Conservation (phyloP, 1,284 basidiomycete species). For the Tranzscheliella williamsii region DNA sequence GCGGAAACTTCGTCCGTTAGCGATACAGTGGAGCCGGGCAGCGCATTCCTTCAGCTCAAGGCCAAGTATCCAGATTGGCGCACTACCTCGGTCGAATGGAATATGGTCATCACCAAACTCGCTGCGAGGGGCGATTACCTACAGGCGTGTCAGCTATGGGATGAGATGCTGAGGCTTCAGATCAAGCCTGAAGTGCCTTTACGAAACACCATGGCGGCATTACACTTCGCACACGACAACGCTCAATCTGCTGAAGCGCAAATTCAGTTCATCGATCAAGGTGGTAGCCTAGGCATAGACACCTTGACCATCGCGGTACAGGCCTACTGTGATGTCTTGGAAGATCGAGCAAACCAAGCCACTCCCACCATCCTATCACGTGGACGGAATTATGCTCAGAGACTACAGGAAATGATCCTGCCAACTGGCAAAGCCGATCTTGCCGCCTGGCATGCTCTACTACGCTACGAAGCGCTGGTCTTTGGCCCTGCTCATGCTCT, state of each 20-base stretch:
- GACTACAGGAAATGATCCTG: conserved; percentile 5
- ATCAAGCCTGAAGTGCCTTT: conserved; percentile 2
- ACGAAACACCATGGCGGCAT: conserved; percentile 10
- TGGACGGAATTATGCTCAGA: conserved; percentile 4
- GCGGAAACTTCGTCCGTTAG: neutral
- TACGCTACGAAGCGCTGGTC: conserved; percentile 20
- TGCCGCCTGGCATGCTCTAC: conserved; percentile 16
- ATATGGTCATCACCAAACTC: conserved; percentile 22
- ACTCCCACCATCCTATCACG: neutral
- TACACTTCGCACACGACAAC: conserved; percentile 3
- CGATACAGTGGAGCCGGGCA: conserved; percentile 8
- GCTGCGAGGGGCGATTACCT: conserved; percentile 1
- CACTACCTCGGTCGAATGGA: conserved; percentile 25
- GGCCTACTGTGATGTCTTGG: neutral
- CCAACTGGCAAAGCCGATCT: neutral
- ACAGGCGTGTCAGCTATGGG: conserved; percentile 10
- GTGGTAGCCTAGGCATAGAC: conserved; percentile 1
- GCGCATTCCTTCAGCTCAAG: conserved; percentile 12
- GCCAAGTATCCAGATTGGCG: conserved; percentile 18
- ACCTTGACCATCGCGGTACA: conserved; percentile 12
- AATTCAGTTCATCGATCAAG: conserved; percentile 1
- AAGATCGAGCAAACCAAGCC: too few relatives aligned
- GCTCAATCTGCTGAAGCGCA: conserved; percentile 2
- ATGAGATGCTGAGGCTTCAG: conserved; percentile 4
- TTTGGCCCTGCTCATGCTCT: conserved; percentile 13